A percentile compares a stretch with the other conserved stretches of the same genome.
phyloP scores from a whole-genome alignment of 495 filamentous ascomycete species.

The Penicillium taxi region DNA sequence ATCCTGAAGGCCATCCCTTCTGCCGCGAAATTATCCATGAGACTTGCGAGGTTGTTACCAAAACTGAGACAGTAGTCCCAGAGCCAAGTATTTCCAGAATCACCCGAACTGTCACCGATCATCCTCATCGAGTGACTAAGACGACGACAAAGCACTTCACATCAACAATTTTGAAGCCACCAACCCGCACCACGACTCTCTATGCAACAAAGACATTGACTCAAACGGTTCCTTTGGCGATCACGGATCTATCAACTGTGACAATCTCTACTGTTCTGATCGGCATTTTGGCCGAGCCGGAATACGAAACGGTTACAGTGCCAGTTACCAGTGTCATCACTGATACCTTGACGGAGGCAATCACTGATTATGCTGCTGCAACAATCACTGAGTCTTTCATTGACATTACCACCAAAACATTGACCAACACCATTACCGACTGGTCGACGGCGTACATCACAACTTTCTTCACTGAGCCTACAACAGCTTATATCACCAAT shows the following conservation, averaged over 20 bases:
- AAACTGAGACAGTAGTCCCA: neutral
- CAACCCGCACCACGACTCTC: conserved; percentile 1
- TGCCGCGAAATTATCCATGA: conserved; percentile 3
- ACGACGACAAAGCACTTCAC: neutral
- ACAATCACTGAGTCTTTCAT: neutral
- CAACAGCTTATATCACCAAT: neutral
- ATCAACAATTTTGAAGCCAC: neutral
- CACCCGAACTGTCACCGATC: conserved; percentile 2
- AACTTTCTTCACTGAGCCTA: neutral
- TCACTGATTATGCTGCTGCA: neutral
- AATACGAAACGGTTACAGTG: neutral
- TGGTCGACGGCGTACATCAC: neutral
- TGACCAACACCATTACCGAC: neutral
- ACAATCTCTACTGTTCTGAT: neutral
- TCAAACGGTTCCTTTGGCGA: neutral
- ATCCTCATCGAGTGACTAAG: neutral
- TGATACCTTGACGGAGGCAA: neutral
- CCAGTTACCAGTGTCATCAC: conserved; percentile 1
- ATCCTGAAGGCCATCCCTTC: conserved; percentile 1
- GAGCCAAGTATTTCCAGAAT: neutral
- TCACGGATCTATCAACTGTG: neutral
- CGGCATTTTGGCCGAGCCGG: neutral
- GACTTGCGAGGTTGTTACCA: conserved; percentile 1
- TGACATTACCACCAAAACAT: neutral
- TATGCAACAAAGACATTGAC: neutral